Evolutionary conservation across 2,329 filamentous ascomycete species (phyloP).

Genomic region (Xylogone sp.): DNA sequence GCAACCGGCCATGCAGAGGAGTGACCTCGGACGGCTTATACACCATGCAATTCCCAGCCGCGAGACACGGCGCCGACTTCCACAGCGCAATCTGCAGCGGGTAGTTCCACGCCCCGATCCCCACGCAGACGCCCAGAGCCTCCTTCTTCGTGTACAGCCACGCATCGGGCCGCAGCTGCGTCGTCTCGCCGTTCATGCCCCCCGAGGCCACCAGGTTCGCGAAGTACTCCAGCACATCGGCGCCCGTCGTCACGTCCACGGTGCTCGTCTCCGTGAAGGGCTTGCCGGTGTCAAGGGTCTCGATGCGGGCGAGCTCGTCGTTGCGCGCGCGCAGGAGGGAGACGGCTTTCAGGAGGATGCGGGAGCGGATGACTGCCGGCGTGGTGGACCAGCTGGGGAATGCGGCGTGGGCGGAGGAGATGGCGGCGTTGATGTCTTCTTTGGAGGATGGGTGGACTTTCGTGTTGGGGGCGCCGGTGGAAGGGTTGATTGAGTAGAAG

Average conservation of each 20-base stretch:
- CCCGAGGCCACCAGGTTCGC: conserved; percentile 74
- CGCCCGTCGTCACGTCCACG: conserved; percentile 79
- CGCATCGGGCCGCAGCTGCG: conserved; percentile 68
- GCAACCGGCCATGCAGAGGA: conserved; percentile 71
- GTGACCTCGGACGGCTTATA: conserved; percentile 90
- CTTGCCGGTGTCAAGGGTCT: conserved; percentile 85
- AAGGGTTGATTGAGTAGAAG: conserved; percentile 72
- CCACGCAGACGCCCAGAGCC: conserved; percentile 77
- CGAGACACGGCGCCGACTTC: conserved; percentile 83
- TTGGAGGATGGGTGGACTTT: conserved; percentile 68
- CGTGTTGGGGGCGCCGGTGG: conserved; percentile 64
- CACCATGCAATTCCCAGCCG: conserved; percentile 84
- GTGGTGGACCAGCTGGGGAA: conserved; percentile 76
- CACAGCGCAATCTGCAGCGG: conserved; percentile 87
- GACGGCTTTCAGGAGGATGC: conserved; percentile 75
- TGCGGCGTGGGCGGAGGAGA: conserved; percentile 65
- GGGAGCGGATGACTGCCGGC: conserved; percentile 68
- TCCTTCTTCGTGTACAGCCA: conserved; percentile 83
- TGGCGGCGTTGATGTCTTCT: conserved; percentile 65
- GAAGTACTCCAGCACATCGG: conserved; percentile 84
- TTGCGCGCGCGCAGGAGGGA: conserved; percentile 70
- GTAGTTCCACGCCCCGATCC: conserved; percentile 91
- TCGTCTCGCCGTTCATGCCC: conserved; percentile 76
- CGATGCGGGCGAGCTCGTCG: conserved; percentile 72
- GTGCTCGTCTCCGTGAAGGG: conserved; percentile 79